A percentile compares a stretch with the other conserved stretches of the same genome.
These are phyloP conservation scores for Esteya vermicola DNA, from an alignment of 2,329 filamentous ascomycete species.

Conservation along the genomic window DNA sequence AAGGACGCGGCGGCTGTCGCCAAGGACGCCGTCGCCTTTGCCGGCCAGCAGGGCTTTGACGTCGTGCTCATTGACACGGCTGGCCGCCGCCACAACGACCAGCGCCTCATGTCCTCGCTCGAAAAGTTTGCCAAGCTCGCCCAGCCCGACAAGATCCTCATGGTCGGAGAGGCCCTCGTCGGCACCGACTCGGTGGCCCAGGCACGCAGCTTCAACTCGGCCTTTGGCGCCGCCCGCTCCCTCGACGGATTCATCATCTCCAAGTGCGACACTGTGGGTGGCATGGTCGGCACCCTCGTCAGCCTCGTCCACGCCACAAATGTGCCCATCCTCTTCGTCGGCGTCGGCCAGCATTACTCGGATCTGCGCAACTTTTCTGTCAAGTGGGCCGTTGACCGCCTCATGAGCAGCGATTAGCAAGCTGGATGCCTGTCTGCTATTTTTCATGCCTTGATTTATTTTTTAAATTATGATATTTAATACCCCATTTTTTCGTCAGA, in stretches of 20 bases:
- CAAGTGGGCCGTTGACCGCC: slow-evolving; percentile 54
- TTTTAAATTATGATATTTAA: not conserved
- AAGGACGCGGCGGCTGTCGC: slow-evolving; percentile 95
- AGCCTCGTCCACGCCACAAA: slow-evolving; percentile 96
- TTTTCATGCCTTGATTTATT: not conserved
- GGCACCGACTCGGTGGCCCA: slow-evolving; percentile 93
- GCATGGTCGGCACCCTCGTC: slow-evolving; percentile 92
- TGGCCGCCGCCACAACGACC: slow-evolving; percentile 86
- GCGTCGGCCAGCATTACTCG: slow-evolving; percentile 55
- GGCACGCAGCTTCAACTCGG: slow-evolving; percentile 88
- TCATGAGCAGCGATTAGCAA: slow-evolving; percentile 33
- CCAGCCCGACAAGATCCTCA: slow-evolving; percentile 93
- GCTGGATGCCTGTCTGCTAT: not conserved
- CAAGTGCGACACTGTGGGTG: slow-evolving; percentile 98
- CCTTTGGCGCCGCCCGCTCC: slow-evolving; percentile 66
- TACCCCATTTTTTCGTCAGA: too few species aligned
- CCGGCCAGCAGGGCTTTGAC: slow-evolving; percentile 62
- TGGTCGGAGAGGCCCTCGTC: slow-evolving; percentile 82
- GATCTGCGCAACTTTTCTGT: slow-evolving; percentile 56
- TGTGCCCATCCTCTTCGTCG: slow-evolving; percentile 89
- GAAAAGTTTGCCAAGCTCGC: slow-evolving; percentile 97
- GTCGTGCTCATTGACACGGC: slow-evolving; percentile 97
- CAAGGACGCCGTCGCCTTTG: slow-evolving; percentile 79
- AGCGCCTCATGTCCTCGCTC: slow-evolving; percentile 86
- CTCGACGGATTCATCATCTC: slow-evolving; percentile 97